These are phyloP conservation scores for Cryptosporidium andersoni DNA, from an alignment of 169 alveolate species.

Conservation along the genomic window DNA sequence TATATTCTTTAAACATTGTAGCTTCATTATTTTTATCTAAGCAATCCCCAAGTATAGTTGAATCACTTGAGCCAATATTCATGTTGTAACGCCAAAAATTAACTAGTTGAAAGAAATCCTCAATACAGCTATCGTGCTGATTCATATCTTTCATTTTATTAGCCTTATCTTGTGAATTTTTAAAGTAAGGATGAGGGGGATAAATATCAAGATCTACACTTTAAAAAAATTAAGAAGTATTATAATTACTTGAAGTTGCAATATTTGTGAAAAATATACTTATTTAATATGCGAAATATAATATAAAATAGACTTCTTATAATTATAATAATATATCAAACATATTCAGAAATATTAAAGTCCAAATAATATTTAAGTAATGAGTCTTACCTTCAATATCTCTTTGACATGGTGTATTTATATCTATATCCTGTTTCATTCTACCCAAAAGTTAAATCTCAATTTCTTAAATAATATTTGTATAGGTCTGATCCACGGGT, in stretches of 20 bases:
- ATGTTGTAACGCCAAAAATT: slow-evolving; percentile 53
- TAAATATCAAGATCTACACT: slow-evolving; percentile 1
- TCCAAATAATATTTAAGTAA: no score
- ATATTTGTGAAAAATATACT: no score
- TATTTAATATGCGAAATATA: no score
- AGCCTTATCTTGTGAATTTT: not conserved
- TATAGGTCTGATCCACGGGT: no score
- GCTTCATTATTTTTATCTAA: not conserved
- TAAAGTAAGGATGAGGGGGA: slow-evolving; percentile 52
- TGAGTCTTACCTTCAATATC: no score
- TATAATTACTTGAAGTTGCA: not conserved
- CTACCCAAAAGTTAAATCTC: no score
- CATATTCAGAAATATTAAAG: no score
- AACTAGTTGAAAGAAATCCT: slow-evolving; percentile 19
- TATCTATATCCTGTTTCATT: no score
- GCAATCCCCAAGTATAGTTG: not conserved
- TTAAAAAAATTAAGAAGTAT: not conserved
- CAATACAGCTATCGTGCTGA: slow-evolving; percentile 1
- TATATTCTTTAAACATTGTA: slow-evolving; percentile 17
- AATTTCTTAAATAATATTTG: no score
- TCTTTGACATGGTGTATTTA: no score
- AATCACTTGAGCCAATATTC: not conserved
- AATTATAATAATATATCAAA: no score
- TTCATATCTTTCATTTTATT: not conserved
- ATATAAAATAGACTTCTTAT: no score